Base-by-base conservation (phyloP, 2,329 filamentous ascomycete species). In the Fusarium luffae region DNA sequence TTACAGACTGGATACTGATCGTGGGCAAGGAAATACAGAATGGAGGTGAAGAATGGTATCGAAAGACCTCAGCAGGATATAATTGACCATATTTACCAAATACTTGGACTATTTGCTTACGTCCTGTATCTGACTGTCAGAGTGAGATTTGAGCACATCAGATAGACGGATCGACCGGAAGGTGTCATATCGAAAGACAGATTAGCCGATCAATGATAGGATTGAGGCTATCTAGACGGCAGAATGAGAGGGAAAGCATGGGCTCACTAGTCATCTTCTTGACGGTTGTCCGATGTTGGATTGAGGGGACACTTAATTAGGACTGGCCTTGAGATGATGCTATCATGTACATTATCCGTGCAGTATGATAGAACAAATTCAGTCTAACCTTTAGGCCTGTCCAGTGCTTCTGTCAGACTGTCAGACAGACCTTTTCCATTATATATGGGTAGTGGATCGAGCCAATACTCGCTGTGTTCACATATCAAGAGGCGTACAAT, bases 121-220 rank as follows among this genome's bases (percentile, higher is more conserved):
- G 23, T 59, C 55, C 44, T 59, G 19, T 49, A 48, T 43, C 46
- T 52, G 30, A 54, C 43, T 52, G 28, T 59, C 52, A 55, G 32
- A 54, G 60, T 62, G 52, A 74, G 69, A 70, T 61, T 60, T 58
- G 54, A 57, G 50, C 37, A 42, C 63, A 59, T 57, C 59, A 50
- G 52, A 66, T 55, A 50, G 52, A 66, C 54, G 41, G 54, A 40
- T 49, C 43, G 28, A 40, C 57, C 42, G 37, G 28, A 19, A n/a
- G 42, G 10, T 25, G 67, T 66, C 54, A 54, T 74, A 50, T 43
- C 48, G 71, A 65, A 51, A 34, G 34, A 48, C 52, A 56, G 37
- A 34, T 27, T 8, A 49, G 47, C 58, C 48, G 48, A 50, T 49
- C 59, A 51, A 30, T 11, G 21, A 40, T 44, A 27, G 49, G n/a